Base-by-base conservation (phyloP, 139 green algal species). In the Chlorella ohadii region DNA sequence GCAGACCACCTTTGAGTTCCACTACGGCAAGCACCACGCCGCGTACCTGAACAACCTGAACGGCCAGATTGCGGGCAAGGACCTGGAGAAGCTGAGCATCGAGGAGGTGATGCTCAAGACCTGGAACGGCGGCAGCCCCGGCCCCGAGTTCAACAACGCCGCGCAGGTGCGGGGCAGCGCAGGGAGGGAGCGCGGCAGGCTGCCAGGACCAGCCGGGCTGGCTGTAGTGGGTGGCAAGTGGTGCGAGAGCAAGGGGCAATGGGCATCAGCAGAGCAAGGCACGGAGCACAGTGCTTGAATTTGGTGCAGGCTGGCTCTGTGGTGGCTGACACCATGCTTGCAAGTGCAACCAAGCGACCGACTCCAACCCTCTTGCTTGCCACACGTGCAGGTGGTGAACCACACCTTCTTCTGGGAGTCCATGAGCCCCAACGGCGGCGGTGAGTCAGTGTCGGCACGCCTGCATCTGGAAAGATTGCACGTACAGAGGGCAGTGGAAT, bases 341-440 rank as follows among this genome's bases (percentile, higher is more conserved):
- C 51, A 2, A 55, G 15, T 22, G 51, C 51, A 59, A 2, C 51
- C 22, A 13, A 59, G 44, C 44, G 11, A 6, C 6, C 7, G 44
- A 6, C 7, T 11, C 15, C 12, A 59, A 3, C 51, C 11, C 12
- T 17, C 61, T 33, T 67, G 61, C 9, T 1, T 23, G 1, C 28
- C 5, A 11, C 11, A 34, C 3, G 27, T 67, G 9, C 93, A 97
- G 91, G 81, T 94, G 34, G 96, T 95, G 90, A 99, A 99, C 92
- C 96, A 99, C 91, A 94, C 92, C 39, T 99, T 99, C 87, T 99
- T 98, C 93, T 99, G 97, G 96, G 89, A 97, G 89, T 93, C 82
- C 72, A 96, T 99, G 93, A 92, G 90, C 81, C 89, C 96, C 83
- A 94, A 93, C 36, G 91, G 90, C 64, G 93, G 91, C n/a, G 94